Percentiles rank a stretch among this genome's conserved stretches.
These are phyloP conservation scores for Penicillium sp. DNA, from an alignment of 2,329 filamentous ascomycete genomes.

Conservation along the genomic window DNA sequence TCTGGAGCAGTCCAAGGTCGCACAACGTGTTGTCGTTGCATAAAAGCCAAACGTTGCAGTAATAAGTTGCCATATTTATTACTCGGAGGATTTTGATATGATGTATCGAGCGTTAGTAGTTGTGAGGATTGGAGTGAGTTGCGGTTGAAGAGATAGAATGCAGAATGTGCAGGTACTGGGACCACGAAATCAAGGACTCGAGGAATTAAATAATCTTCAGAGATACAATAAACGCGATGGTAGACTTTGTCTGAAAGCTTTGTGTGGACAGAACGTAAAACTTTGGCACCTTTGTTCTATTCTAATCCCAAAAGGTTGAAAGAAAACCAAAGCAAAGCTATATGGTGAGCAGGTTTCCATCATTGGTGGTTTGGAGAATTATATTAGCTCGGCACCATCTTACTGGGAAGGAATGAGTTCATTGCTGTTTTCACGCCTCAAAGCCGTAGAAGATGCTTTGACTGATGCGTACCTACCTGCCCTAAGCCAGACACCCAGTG, in stretches of 20 bases:
- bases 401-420: no score
- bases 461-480: no score
- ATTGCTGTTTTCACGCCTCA: no score
- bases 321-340: no score
- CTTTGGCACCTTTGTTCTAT: not conserved
- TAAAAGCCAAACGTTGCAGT: not conserved
- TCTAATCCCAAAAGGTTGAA: not conserved
- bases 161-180: not conserved
- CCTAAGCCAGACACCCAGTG: no score
- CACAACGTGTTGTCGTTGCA: not conserved
- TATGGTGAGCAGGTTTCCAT: no score
- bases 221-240: not conserved
- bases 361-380: no score
- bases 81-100: not conserved
- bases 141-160: not conserved
- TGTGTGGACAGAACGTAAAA: not conserved
- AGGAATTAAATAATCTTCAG: not conserved
- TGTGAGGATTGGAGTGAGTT: not conserved
- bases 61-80: not conserved
- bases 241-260: not conserved
- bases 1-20: not conserved
- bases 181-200: not conserved
- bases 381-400: no score
- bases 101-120: not conserved
- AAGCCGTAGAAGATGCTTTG: no score